A percentile compares a stretch with the other conserved stretches of the same genome.
Evolutionary conservation across 495 filamentous ascomycete genomes (phyloP).

Genomic region (Xeromyces bisporus): DNA sequence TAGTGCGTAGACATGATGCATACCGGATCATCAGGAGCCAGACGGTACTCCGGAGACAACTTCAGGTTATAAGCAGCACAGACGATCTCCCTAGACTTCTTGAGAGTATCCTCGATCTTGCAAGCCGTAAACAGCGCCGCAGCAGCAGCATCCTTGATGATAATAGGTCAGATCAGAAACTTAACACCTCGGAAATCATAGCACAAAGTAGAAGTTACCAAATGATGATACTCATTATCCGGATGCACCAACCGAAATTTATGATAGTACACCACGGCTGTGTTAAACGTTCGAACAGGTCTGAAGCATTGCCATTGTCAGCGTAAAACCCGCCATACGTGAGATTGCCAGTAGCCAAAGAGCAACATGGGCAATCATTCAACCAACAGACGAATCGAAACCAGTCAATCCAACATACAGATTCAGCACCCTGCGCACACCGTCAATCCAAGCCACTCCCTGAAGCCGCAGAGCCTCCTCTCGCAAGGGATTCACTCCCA

Average conservation of each 20-base stretch:
- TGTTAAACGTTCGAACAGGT: slow-evolving; percentile 70
- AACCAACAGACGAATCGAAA: background rate
- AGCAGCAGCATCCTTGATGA: slow-evolving; percentile 56
- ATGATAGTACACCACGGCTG: slow-evolving; percentile 74
- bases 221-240: slow-evolving; percentile 49
- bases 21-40: slow-evolving; percentile 72
- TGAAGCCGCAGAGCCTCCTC: slow-evolving; percentile 59
- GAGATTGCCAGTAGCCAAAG: background rate
- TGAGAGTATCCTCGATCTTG: slow-evolving; percentile 94
- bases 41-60: slow-evolving; percentile 47
- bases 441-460: slow-evolving; percentile 69
- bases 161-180: slow-evolving; percentile 5
- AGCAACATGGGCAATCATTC: too few relatives aligned
- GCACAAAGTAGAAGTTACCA: slow-evolving; percentile 16
- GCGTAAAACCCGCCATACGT: slow-evolving; percentile 1
- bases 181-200: background rate
- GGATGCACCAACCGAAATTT: slow-evolving; percentile 68
- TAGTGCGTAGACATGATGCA: slow-evolving; percentile 6
- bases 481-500: slow-evolving; percentile 36
- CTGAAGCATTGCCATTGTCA: slow-evolving; percentile 20
- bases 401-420: slow-evolving; percentile 32
- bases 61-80: slow-evolving; percentile 81
- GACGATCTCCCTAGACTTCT: slow-evolving; percentile 87
- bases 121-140: slow-evolving; percentile 82
- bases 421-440: slow-evolving; percentile 50